Percentiles rank a stretch among this genome's conserved stretches.
Evolutionary conservation across 169 alveolate genomes (phyloP).

Genomic region (Plasmodium adleri): DNA sequence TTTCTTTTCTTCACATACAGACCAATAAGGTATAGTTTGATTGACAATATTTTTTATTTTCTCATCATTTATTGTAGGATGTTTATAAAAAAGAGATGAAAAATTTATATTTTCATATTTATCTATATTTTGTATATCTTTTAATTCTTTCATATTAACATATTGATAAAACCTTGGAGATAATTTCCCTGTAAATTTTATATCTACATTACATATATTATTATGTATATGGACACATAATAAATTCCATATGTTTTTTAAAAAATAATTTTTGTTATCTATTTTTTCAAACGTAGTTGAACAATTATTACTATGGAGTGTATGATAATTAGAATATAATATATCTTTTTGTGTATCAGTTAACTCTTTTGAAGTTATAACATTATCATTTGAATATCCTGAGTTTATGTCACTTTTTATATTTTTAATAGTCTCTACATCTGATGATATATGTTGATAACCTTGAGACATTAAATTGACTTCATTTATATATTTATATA

Average conservation of each 20-base stretch:
- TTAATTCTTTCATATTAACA: conserved; percentile 21
- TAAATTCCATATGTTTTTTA: conserved; percentile 46
- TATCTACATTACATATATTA: conserved; percentile 64
- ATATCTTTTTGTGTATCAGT: not conserved
- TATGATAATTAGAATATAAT: not conserved
- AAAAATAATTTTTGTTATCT: not conserved
- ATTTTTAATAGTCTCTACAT: not conserved
- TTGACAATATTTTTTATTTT: conserved; percentile 52
- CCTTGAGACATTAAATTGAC: too few species aligned
- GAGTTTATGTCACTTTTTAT: not conserved
- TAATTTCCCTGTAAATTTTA: conserved; percentile 70
- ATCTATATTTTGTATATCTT: conserved; percentile 10
- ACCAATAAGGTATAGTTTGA: conserved; percentile 55
- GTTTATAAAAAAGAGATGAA: conserved; percentile 36
- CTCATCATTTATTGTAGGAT: conserved; percentile 18
- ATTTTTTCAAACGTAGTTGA: not conserved
- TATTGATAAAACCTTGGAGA: conserved; percentile 73
- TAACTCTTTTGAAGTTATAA: not conserved
- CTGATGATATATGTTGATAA: not conserved
- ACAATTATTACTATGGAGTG: not conserved
- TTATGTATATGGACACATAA: conserved; percentile 55
- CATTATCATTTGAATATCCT: not conserved
- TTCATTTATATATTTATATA: conserved; percentile 9
- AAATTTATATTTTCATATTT: conserved; percentile 40
- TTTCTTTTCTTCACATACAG: conserved; percentile 73